Evolutionary conservation across 352 stramenopile genomes (phyloP), one percentile per base, ranked within the genome.

Genomic region (Sclerospora graminicola): DNA sequence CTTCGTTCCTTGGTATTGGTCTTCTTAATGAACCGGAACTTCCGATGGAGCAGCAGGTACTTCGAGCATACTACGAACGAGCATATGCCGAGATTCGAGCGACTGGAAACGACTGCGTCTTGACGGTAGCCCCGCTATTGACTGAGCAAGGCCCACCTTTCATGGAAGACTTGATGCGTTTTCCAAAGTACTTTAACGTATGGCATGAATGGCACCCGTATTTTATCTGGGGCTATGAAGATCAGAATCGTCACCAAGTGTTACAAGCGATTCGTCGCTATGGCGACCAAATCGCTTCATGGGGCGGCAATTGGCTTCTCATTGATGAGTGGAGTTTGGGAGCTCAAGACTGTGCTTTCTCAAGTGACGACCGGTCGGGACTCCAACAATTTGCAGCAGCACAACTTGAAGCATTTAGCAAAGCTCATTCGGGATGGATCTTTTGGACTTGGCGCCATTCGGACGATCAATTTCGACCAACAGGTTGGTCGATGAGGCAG

Each of bases 161-260:
- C n/a, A 78, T 88, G 63, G 64, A 66, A 18, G 70, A 69, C 23
- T 67, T 89, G 24, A 69, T 89, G 62, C 41, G 54, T 15, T 69
- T 60, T n/a, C 65, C 69, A 0, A 54, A 51, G 24, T 82, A 68
- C 39, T 66, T 35, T n/a, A 92, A 92, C 26, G 76, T 92, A 16
- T 92, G 81, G 81, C 65, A 85, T 51, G 81, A 92, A 41, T 92
- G 78, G 78, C 81, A 92, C 40, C 73, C 58, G 33, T 92, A 92
- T 60, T 89, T 89, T 37, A 59, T 93, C 21, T 93, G 78, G 81
- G 81, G 81, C 43, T 90, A 83, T 48, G 72, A 89, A 46, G 39
- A 48, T 8, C 65, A 89, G 40, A 68, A 37, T 27, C 60, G 63
- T 15, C 47, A 80, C 3, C 58, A 93, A 48, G 51, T 93, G 11